phyloP scores from a whole-genome alignment of 2,329 filamentous ascomycete species.

The Nectriaceae sp. region DNA sequence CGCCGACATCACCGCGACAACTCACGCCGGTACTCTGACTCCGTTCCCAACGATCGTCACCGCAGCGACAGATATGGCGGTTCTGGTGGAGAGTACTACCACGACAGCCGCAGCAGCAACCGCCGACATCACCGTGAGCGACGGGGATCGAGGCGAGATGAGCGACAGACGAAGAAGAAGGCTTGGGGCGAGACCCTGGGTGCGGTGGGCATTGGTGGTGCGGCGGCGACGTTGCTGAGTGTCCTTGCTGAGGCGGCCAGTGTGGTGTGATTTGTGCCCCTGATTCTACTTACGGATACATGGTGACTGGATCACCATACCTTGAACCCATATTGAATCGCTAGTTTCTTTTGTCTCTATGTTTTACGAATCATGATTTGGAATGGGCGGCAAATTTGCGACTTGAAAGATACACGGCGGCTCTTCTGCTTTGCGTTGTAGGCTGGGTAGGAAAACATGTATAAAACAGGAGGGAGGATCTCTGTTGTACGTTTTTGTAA shows the following conservation, averaged over 20 bases:
- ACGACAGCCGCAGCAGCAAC: conserved; percentile 14
- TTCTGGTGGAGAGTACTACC: conserved; percentile 39
- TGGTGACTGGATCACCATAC: conserved; percentile 6
- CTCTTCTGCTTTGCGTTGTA: too few relatives aligned
- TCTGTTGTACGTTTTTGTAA: too few relatives aligned
- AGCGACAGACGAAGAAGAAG: conserved; percentile 43
- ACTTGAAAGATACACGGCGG: too few relatives aligned
- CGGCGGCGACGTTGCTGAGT: conserved; percentile 58
- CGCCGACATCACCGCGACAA: conserved; percentile 28
- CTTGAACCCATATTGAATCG: not conserved
- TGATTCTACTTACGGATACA: not conserved
- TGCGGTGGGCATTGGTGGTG: conserved; percentile 61
- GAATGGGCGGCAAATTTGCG: too few relatives aligned
- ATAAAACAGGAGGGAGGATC: too few relatives aligned
- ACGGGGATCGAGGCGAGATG: conserved; percentile 39
- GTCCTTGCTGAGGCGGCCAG: conserved; percentile 59
- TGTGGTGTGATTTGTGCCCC: conserved; percentile 21
- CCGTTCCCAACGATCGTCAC: conserved; percentile 25
- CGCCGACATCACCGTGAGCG: conserved; percentile 43
- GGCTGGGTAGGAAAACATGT: too few relatives aligned
- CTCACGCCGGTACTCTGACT: conserved; percentile 29
- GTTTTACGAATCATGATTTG: conserved; percentile 13
- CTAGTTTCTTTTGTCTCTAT: conserved; percentile 1
- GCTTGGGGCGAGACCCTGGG: conserved; percentile 56
- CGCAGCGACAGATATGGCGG: conserved; percentile 34